phyloP scores from a whole-genome alignment of 2,329 filamentous ascomycete species.

The Fusarium sterilihyphosum region DNA sequence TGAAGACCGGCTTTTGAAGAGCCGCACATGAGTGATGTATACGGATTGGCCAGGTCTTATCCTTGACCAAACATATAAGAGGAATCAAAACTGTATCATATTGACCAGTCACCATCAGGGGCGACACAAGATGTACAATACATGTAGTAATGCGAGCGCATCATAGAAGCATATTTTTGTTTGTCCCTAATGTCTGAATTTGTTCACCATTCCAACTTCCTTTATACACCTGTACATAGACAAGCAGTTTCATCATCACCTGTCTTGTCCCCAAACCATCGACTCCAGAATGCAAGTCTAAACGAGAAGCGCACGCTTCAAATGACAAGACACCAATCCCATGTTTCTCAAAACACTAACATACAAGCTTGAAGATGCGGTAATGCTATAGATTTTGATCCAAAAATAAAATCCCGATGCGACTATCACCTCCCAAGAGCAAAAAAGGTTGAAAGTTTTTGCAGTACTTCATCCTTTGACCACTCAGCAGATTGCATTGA shows the following conservation, averaged over 20 bases:
- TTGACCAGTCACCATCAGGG: constrained; percentile 34
- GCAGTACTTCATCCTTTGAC: constrained; percentile 72
- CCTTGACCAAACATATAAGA: not conserved
- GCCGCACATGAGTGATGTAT: not conserved
- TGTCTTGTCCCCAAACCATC: constrained; percentile 38
- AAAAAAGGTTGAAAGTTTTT: constrained; percentile 70
- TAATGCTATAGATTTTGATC: constrained; percentile 28
- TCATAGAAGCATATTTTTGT: constrained; percentile 36
- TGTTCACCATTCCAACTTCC: constrained; percentile 39
- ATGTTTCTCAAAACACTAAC: constrained; percentile 44
- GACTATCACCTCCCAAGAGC: constrained; percentile 58
- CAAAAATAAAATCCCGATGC: constrained; percentile 29
- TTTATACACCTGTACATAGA: constrained; percentile 37
- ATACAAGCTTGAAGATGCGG: constrained; percentile 41
- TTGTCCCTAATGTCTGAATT: constrained; percentile 40
- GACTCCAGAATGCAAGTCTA: constrained; percentile 46
- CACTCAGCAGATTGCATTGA: constrained; percentile 71
- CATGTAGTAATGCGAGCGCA: constrained; percentile 44
- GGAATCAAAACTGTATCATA: constrained; percentile 43
- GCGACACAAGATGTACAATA: constrained; percentile 44
- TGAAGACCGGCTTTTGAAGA: constrained; percentile 49
- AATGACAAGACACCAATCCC: constrained; percentile 41
- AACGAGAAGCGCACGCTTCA: constrained; percentile 42
- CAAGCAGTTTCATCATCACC: constrained; percentile 37
- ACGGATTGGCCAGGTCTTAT: not conserved